Percentiles rank a stretch among this genome's conserved stretches.
Conservation (phyloP, 73 alveolate species). For the Tetrahymena thermophila region DNA sequence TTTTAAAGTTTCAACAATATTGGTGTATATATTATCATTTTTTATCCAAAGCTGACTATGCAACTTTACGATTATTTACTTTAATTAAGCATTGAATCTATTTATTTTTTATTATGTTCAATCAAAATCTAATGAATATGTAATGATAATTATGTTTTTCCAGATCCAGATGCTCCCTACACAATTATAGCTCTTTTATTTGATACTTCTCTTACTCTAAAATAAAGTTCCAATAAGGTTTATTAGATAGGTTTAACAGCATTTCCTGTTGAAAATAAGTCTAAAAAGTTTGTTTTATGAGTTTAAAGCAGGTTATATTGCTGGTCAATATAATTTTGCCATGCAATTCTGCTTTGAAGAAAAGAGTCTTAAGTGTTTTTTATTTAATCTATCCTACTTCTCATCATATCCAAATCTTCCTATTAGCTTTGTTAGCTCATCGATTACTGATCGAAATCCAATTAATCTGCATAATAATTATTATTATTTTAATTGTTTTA, state of each 20-base stretch:
- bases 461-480: too few relatives aligned
- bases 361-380: background rate
- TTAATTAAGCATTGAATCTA: background rate
- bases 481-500: background rate
- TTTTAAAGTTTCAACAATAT: background rate
- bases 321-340: background rate
- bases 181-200: background rate
- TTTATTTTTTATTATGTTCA: too few relatives aligned
- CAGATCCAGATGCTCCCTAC: background rate
- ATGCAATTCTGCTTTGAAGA: background rate
- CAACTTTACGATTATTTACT: background rate
- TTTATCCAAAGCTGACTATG: background rate
- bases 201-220: background rate
- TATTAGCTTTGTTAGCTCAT: background rate
- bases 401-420: background rate
- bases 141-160: background rate
- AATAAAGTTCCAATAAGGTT: background rate
- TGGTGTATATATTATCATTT: background rate
- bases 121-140: background rate
- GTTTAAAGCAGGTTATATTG: background rate
- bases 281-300: background rate
- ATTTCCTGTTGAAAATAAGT: too few relatives aligned
- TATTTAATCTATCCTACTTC: background rate
- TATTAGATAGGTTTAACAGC: background rate
- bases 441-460: background rate